Conservation (phyloP, 495 filamentous ascomycete genomes). For the Pyronema domesticum region DNA sequence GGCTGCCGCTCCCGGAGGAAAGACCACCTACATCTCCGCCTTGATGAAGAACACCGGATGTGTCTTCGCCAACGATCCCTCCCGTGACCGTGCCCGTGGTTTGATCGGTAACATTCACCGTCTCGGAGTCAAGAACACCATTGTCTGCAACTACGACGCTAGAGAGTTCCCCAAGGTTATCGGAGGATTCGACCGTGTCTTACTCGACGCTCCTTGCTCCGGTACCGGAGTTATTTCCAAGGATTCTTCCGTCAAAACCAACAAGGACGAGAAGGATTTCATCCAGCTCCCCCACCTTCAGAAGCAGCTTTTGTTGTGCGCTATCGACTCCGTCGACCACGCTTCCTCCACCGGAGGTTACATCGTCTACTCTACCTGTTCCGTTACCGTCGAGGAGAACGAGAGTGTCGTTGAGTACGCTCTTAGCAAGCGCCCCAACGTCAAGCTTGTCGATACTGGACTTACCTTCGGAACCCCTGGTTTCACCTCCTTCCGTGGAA, state of each 20-base stretch:
- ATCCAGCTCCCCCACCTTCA: slow-evolving; percentile 78
- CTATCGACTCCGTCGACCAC: slow-evolving; percentile 88
- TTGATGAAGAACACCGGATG: slow-evolving; percentile 96
- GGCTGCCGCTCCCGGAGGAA: slow-evolving; percentile 94
- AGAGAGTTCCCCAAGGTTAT: slow-evolving; percentile 83
- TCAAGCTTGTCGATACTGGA: slow-evolving; percentile 81
- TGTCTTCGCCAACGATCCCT: slow-evolving; percentile 92
- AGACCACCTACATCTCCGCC: slow-evolving; percentile 89
- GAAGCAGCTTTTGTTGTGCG: slow-evolving; percentile 78
- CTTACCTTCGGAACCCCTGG: slow-evolving; percentile 85
- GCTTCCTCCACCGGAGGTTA: slow-evolving; percentile 74
- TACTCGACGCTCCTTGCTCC: slow-evolving; percentile 67
- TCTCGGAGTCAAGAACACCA: slow-evolving; percentile 77
- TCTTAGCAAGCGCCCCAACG: slow-evolving; percentile 75
- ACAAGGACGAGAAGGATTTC: slow-evolving; percentile 90
- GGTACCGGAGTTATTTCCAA: slow-evolving; percentile 87
- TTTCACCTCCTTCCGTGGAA: slow-evolving; percentile 72
- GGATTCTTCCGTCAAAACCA: slow-evolving; percentile 87
- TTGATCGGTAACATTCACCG: slow-evolving; percentile 96
- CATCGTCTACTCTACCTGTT: slow-evolving; percentile 86
- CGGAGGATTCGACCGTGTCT: slow-evolving; percentile 76
- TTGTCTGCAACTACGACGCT: slow-evolving; percentile 89
- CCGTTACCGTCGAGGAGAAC: slow-evolving; percentile 81
- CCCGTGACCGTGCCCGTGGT: slow-evolving; percentile 83
- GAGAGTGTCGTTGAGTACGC: slow-evolving; percentile 89